Percentiles rank a stretch among this genome's conserved stretches.
Evolutionary conservation across 306 rosid genomes (phyloP).

Genomic region (Medicago arabica): DNA sequence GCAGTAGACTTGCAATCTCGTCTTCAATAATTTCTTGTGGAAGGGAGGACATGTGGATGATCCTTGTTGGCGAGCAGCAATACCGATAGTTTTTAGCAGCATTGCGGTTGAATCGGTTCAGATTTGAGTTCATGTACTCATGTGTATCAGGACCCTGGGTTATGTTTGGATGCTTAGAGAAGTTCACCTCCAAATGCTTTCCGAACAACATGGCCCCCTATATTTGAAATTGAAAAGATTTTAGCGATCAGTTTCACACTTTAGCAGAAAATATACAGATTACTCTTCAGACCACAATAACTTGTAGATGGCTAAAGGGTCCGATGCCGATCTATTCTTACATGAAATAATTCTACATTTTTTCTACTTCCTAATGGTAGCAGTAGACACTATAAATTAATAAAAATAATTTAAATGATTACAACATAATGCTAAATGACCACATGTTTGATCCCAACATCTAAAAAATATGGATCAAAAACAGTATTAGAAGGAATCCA

Average conservation of each 20-base stretch:
- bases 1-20: conserved; percentile 77
- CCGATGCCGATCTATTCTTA: not conserved
- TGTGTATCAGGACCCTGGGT: conserved; percentile 95
- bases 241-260: conserved; percentile 2
- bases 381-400: too few species aligned
- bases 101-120: conserved; percentile 96
- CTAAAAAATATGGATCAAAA: too few species aligned
- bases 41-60: conserved; percentile 91
- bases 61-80: conserved; percentile 97
- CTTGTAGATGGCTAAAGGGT: conserved; percentile 2
- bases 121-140: conserved; percentile 86
- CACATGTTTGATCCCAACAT: too few species aligned
- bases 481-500: too few species aligned
- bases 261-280: conserved; percentile 13
- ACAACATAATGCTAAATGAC: too few species aligned
- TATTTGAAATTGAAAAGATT: conserved; percentile 22
- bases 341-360: too few species aligned
- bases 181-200: conserved; percentile 93
- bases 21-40: conserved; percentile 88
- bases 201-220: conserved; percentile 91
- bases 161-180: conserved; percentile 86
- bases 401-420: too few species aligned
- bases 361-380: too few species aligned
- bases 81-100: conserved; percentile 98
- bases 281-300: conserved; percentile 14